Evolutionary conservation across 208 protist genomes (phyloP).

Genomic region (Kentomonas sorsogonicus): DNA sequence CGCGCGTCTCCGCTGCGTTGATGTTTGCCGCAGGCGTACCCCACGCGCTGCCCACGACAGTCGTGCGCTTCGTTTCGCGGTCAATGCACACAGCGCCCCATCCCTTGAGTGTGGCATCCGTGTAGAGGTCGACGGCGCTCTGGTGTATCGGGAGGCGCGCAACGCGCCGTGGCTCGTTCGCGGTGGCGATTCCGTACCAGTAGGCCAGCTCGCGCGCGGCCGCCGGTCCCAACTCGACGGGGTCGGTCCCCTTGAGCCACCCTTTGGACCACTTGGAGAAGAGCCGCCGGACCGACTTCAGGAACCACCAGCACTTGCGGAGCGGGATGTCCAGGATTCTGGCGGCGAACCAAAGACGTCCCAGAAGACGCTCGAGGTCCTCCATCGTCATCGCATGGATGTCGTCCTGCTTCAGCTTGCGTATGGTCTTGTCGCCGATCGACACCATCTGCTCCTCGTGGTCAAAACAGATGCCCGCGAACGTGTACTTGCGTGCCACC

Average conservation of each 20-base stretch:
- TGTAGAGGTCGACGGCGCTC: constrained; percentile 11
- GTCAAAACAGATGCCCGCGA: constrained; percentile 7
- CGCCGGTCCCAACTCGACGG: constrained; percentile 1
- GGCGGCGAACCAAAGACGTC: constrained; percentile 15
- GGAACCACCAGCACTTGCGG: constrained; percentile 13
- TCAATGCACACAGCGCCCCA: constrained; percentile 17
- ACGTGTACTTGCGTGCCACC: constrained; percentile 10
- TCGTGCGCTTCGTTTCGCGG: constrained; percentile 1
- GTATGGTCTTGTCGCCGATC: background rate
- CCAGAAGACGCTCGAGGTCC: constrained; percentile 14
- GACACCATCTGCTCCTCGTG: background rate
- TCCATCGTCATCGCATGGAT: background rate
- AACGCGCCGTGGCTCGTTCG: constrained; percentile 7
- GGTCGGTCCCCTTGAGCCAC: background rate
- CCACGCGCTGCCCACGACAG: constrained; percentile 7
- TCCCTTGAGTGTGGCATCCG: constrained; percentile 11
- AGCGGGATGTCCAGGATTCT: background rate
- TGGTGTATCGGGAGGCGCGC: background rate
- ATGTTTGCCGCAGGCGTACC: constrained; percentile 5
- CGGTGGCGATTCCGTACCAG: background rate
- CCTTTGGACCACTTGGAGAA: constrained; percentile 5
- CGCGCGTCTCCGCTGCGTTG: constrained; percentile 11
- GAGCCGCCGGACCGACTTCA: constrained; percentile 6
- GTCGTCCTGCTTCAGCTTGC: constrained; percentile 5
- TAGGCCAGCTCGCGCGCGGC: background rate